Percentiles rank a stretch among this genome's conserved stretches.
phyloP scores from a whole-genome alignment of 169 alveolate species.

The Eimeria necatrix region DNA sequence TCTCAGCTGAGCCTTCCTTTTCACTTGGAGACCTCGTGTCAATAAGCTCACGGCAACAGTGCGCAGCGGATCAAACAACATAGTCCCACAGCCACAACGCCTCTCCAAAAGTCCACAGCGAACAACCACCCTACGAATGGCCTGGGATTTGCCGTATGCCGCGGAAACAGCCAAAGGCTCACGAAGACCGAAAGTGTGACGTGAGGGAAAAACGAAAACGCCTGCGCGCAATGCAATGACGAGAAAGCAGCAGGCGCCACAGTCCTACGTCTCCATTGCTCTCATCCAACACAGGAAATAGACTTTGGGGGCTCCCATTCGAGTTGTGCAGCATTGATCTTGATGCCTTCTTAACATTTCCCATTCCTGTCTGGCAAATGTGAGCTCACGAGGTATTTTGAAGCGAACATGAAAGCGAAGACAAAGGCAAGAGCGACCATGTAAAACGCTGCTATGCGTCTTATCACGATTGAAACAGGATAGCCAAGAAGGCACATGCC shows the following conservation, averaged over 20 bases:
- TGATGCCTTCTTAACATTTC: not conserved
- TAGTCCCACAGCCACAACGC: not conserved
- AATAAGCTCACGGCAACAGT: not conserved
- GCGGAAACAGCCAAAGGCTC: not conserved
- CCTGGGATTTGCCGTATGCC: not conserved
- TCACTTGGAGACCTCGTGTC: too few species aligned
- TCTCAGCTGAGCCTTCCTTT: too few species aligned
- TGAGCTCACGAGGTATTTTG: constrained; percentile 2
- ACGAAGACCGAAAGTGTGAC: constrained; percentile 1
- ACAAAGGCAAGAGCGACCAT: not conserved
- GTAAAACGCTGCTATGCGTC: not conserved
- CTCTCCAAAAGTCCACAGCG: not conserved
- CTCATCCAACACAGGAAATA: too few species aligned
- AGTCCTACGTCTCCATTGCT: not conserved
- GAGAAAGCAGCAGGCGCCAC: not conserved
- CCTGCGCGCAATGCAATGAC: not conserved
- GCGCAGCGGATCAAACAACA: not conserved
- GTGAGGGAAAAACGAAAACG: constrained; percentile 46
- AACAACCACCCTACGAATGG: not conserved
- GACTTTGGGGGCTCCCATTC: too few species aligned
- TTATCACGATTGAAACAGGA: not conserved
- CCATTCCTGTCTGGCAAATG: not conserved
- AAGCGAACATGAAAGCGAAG: constrained; percentile 29
- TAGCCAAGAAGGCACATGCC: constrained; percentile 48
- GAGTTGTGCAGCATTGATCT: too few species aligned